Base-by-base conservation (phyloP, 2,329 filamentous ascomycete species). In the Aspergillus chevalieri region DNA sequence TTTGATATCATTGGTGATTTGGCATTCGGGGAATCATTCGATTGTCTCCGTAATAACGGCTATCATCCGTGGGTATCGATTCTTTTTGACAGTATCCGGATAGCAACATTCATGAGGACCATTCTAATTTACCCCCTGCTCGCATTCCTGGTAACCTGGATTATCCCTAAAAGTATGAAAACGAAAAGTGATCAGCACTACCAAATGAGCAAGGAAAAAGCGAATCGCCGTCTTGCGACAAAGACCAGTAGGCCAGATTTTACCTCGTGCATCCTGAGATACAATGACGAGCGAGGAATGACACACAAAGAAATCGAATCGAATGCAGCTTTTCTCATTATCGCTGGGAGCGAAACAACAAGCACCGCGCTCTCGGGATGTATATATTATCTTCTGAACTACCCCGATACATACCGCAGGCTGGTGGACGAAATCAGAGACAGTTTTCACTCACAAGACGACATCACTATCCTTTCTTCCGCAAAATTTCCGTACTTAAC, bases 311-410 rank as follows among this genome's bases (percentile, higher is more conserved):
- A 77, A 43, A 71, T 76, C 60, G 61, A 72, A 17, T 50, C 64
- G 0, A 73, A 71, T 46, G 57, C 65, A 0, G 52, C 55, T 2
- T 24, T 71, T 0, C 62, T 75, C 33, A 73, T 75, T 55, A 47
- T 71, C 6, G 74, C 72, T 2, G 74, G 73, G 1, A 70, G 68
- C 17, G 74, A 77, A 48, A 76, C 74, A 0, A 71, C 72, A 0
- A 73, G 74, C 0, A 73, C 67, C 0, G 46, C 70, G 6, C 57
- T 76, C 1, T 65, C 63, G 6, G 73, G 70, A 4, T 44, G 68
- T 7, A 70, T 66, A 0, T 75, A 63, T 12, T 57, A 57, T 42
- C 58, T 74, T 0, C 52, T 71, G 6, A 59, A 52, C 22, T 63
- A 69, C 22, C 56, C 59, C 0, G 14, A 21, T 0, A 46, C 22